Conservation (phyloP, 2,329 filamentous ascomycete genomes). For the Didymella glomerata region DNA sequence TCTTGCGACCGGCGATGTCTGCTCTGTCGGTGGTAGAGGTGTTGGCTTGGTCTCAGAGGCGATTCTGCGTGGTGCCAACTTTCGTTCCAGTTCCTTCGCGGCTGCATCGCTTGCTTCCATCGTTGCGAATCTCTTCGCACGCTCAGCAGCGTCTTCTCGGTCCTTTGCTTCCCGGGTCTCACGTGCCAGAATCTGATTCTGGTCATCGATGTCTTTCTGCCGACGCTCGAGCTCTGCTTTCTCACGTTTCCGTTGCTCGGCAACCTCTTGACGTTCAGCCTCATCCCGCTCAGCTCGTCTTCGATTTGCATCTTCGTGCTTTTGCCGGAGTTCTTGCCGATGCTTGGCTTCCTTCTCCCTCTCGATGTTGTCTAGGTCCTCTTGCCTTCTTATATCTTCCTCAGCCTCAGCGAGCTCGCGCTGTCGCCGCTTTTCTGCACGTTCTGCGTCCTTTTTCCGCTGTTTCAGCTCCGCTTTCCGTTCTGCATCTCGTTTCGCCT, state of each 20-base stretch:
- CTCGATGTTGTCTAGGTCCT: background rate
- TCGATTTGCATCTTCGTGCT: background rate
- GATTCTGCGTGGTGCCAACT: background rate
- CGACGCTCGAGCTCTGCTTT: background rate
- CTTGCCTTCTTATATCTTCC: background rate
- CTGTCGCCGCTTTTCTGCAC: background rate
- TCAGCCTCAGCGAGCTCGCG: background rate
- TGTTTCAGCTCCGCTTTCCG: background rate
- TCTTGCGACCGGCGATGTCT: background rate
- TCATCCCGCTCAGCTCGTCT: background rate
- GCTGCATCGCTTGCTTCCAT: background rate
- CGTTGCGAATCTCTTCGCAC: no score
- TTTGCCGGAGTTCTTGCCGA: background rate
- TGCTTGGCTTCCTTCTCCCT: background rate
- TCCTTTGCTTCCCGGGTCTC: background rate
- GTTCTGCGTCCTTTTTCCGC: background rate
- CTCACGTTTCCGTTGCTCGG: background rate
- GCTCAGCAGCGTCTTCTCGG: background rate
- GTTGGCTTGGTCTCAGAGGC: background rate
- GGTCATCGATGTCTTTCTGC: background rate
- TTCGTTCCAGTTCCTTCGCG: background rate
- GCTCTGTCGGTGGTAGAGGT: background rate
- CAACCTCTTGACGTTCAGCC: background rate
- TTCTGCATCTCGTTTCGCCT: background rate
- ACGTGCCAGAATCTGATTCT: background rate